Conservation (phyloP, 2,329 filamentous ascomycete genomes). For the Beauveria australis region DNA sequence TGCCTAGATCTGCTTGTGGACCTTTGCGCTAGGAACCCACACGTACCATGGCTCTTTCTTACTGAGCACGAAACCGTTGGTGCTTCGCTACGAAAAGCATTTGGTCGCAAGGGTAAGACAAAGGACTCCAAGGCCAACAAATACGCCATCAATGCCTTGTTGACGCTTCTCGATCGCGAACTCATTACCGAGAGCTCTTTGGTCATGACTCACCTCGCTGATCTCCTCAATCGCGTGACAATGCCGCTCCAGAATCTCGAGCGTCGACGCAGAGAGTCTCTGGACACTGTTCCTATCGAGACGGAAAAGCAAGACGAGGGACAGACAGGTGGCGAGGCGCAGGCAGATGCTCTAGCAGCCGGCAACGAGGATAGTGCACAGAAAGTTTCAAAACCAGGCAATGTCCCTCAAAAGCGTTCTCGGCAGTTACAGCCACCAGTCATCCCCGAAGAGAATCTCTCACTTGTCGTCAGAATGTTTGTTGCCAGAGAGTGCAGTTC, state of each 20-base stretch:
- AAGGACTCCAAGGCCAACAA: slow-evolving; percentile 79
- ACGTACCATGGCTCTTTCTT: slow-evolving; percentile 85
- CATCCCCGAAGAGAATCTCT: slow-evolving; percentile 81
- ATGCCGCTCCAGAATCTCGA: slow-evolving; percentile 74
- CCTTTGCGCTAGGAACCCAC: slow-evolving; percentile 74
- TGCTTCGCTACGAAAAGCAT: slow-evolving; percentile 65
- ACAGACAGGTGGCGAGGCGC: slow-evolving; percentile 22
- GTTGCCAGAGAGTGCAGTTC: slow-evolving; percentile 93
- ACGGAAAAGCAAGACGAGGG: slow-evolving; percentile 14
- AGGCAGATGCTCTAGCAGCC: slow-evolving; percentile 16
- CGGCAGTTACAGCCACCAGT: slow-evolving; percentile 67
- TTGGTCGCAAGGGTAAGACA: slow-evolving; percentile 76
- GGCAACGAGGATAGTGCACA: slow-evolving; percentile 18
- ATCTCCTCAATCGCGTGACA: slow-evolving; percentile 80
- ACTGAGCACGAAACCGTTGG: slow-evolving; percentile 79
- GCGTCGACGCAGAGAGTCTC: slow-evolving; percentile 70
- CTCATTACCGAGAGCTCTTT: slow-evolving; percentile 94
- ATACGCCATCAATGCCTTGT: slow-evolving; percentile 84
- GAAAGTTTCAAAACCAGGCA: slow-evolving; percentile 20
- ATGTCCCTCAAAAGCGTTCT: slow-evolving; percentile 39
- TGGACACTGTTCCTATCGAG: slow-evolving; percentile 28
- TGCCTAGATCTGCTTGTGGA: slow-evolving; percentile 81
- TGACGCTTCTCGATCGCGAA: slow-evolving; percentile 83
- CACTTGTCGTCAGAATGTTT: slow-evolving; percentile 92
- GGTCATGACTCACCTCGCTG: slow-evolving; percentile 90